These are phyloP conservation scores for Candida incommunis DNA, from an alignment of 805 yeast genomes.

Conservation along the genomic window DNA sequence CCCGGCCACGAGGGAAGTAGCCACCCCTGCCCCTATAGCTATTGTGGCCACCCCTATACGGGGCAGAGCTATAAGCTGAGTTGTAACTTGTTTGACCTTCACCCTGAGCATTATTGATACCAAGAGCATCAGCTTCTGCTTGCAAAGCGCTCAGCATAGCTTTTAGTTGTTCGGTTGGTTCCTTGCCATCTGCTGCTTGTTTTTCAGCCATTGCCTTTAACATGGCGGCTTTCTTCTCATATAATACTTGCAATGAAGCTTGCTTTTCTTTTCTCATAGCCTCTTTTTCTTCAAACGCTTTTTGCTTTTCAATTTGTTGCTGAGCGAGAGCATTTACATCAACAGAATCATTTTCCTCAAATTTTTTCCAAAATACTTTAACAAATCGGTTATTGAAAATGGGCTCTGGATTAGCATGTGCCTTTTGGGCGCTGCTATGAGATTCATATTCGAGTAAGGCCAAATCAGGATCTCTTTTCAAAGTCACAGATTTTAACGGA, in stretches of 20 bases:
- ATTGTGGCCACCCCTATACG: slow-evolving; percentile 8
- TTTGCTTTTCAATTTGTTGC: slow-evolving; percentile 27
- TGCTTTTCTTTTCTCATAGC: slow-evolving; percentile 22
- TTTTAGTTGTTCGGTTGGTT: slow-evolving; percentile 16
- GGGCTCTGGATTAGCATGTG: slow-evolving; percentile 30
- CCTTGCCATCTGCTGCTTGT: slow-evolving; percentile 10
- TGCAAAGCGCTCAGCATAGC: slow-evolving; percentile 21
- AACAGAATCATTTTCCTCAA: slow-evolving; percentile 11
- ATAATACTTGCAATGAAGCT: slow-evolving; percentile 20
- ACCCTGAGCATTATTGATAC: slow-evolving; percentile 10
- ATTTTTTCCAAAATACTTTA: slow-evolving; percentile 29
- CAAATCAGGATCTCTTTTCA: slow-evolving; percentile 16
- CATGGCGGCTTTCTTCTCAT: slow-evolving; percentile 23
- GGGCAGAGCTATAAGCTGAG: slow-evolving; percentile 8
- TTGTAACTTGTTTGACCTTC: slow-evolving; percentile 11
- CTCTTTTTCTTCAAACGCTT: slow-evolving; percentile 26
- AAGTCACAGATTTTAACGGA: slow-evolving; percentile 16
- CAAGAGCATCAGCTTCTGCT: slow-evolving; percentile 20
- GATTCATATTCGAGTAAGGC: slow-evolving; percentile 28
- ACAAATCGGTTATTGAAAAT: slow-evolving; percentile 36
- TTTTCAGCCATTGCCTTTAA: slow-evolving; percentile 20
- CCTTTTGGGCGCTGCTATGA: slow-evolving; percentile 27
- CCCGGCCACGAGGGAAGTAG: slow-evolving; percentile 7
- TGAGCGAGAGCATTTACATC: slow-evolving; percentile 26
- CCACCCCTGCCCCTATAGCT: slow-evolving; percentile 6